Evolutionary conservation across 2,329 filamentous ascomycete genomes (phyloP), one percentile per base, ranked within the genome.

Genomic region (Rhynchosporium graminicola): DNA sequence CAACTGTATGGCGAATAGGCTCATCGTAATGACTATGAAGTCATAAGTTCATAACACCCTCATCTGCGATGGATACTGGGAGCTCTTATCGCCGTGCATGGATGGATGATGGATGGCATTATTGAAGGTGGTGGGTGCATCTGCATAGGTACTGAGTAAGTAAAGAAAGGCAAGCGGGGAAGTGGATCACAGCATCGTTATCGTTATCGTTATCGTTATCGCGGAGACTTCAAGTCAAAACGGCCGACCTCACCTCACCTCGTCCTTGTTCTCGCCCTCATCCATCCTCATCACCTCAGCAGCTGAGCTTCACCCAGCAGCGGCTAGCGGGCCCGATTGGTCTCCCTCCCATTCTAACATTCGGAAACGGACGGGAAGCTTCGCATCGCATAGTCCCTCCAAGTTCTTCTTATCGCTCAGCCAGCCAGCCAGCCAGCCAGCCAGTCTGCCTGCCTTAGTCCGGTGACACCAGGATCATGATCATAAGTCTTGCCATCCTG

Each of bases 391-490:
- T 9, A 42, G 3, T 42, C 10, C 12, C 15, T n/a, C 8, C 5
- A 4, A 7, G 4, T 43, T 13, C 12, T 15, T 43, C 42, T 12
- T 12, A 28, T 54, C 42, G 31, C 28, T 43, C 33, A 42, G 51
- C 33, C 57, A 50, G 20, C 20, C 20, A 20, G 20, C 20, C 20
- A 20, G 20, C 20, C 20, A 20, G 20, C 20, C 20, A 20, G 20
- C 42, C 59, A 33, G 43, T 52, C 29, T 31, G 47, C 43, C 43
- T n/a, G n/a, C 6, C 20, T 40, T 38, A 38, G 43, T 56, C 61
- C 43, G 56, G 61, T 63, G 61, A 63, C 57, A 48, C 61, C 60
- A 57, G 57, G 60, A 50, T 59, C 60, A 62, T 31, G n/a, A 50
- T 59, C 60, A 62, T 31, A 12, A 51, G 38, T 55, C 43, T 45